Evolutionary conservation across 2,329 filamentous ascomycete species (phyloP), one percentile per base, ranked within the genome.

Genomic region (Talaromyces albobiverticillius): DNA sequence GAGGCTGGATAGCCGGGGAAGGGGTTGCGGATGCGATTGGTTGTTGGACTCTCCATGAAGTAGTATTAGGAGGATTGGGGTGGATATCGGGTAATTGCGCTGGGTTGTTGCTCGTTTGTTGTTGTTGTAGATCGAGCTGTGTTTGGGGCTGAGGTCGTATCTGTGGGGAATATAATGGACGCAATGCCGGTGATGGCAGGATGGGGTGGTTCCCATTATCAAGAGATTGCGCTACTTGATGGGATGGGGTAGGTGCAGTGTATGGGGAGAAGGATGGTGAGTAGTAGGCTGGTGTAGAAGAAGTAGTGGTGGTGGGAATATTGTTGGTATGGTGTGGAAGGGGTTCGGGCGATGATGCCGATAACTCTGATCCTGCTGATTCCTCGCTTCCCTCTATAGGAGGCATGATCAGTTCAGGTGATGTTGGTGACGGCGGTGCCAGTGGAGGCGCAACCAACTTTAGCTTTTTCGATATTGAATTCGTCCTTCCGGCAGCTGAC

Each of bases 121-220:
- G 14, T 23, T 42, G 23, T 38, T 40, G 11, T 25, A 29, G 14
- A 10, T 40, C 29, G 6, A 25, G 6, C 10, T 31, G 2, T 32
- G 34, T 32, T 48, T 31, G 40, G 34, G n/a, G n/a, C 10, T 51
- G 40, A 5, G 50, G 31, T 13, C 41, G 41, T 23, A 52, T 45
- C 16, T 52, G 50, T n/a, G 46, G 51, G 5, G 59, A 55, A 26
- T 61, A 61, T 2, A 63, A 59, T 3, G 69, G 69, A 1, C 63
- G 65, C 32, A 73, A 55, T 40, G 67, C 69, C 3, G 70, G 71
- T 38, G 68, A 71, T 1, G 70, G 70, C 7, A 74, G 64, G 29
- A 69, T 61, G 25, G 67, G 68, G 13, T 64, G 59, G n/a, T 62
- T 58, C 32, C 55, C 31, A 4, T 18, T 16, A 32, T 55, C 48